phyloP scores from a whole-genome alignment of 257 asterid genomes.

The Salvia rosmarinus region DNA sequence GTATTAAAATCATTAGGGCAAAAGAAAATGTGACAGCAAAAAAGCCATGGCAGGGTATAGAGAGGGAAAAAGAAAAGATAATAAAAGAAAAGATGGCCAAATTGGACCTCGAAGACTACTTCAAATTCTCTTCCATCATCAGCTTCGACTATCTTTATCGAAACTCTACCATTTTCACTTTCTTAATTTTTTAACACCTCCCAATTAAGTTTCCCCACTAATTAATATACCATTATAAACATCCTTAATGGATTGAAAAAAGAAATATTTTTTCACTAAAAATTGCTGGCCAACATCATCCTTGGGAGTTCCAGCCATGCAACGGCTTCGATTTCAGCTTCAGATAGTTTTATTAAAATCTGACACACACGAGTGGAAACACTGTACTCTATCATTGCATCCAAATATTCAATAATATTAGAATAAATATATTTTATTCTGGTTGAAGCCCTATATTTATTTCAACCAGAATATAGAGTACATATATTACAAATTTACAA shows the following conservation, averaged over 20 bases:
- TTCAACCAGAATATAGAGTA: too few species aligned
- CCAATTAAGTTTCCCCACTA: slow-evolving; percentile 22
- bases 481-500: too few species aligned
- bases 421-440: background rate
- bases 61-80: slow-evolving; percentile 58
- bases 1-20: slow-evolving; percentile 36
- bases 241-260: slow-evolving; percentile 1
- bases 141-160: slow-evolving; percentile 84
- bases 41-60: slow-evolving; percentile 60
- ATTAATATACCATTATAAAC: background rate
- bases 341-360: slow-evolving; percentile 48
- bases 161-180: slow-evolving; percentile 62
- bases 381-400: slow-evolving; percentile 37
- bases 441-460: too few species aligned
- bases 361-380: slow-evolving; percentile 77
- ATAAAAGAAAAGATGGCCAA: slow-evolving; percentile 87
- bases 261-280: background rate
- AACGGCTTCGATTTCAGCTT: slow-evolving; percentile 54
- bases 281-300: slow-evolving; percentile 35
- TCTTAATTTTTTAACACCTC: slow-evolving; percentile 40
- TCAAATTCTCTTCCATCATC: slow-evolving; percentile 61
- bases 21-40: slow-evolving; percentile 76
- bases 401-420: background rate
- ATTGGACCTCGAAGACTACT: slow-evolving; percentile 91
- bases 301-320: slow-evolving; percentile 69